phyloP scores from a whole-genome alignment of 1,284 basidiomycete genomes.

The Puccinia horiana region DNA sequence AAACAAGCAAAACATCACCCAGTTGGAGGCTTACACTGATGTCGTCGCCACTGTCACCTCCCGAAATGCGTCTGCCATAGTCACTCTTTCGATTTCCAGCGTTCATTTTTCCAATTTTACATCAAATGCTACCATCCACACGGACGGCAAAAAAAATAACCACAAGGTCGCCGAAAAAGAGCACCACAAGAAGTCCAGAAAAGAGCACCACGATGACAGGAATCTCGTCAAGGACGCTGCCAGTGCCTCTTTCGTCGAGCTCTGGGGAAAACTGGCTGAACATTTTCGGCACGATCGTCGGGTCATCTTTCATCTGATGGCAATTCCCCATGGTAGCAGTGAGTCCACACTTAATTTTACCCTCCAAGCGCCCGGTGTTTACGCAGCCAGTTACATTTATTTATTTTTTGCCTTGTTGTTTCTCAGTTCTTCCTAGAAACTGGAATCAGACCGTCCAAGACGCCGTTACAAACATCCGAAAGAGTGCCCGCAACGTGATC shows the following conservation, averaged over 20 bases:
- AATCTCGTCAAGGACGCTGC: neutral
- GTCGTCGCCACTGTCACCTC: constrained; percentile 20
- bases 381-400: too few species aligned
- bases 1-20: neutral
- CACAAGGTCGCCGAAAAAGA: neutral
- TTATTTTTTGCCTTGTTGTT: neutral
- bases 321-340: neutral
- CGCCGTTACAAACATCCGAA: constrained; percentile 14
- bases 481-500: neutral
- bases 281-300: constrained; percentile 21
- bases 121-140: neutral
- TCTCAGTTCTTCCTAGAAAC: neutral
- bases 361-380: too few species aligned
- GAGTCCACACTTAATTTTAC: neutral
- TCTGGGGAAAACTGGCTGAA: constrained; percentile 12
- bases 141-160: neutral
- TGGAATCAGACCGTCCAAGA: constrained; percentile 16
- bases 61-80: neutral
- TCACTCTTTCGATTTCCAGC: neutral
- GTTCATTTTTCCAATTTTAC: constrained; percentile 4
- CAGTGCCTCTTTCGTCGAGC: neutral
- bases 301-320: constrained; percentile 11
- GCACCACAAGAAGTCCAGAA: neutral
- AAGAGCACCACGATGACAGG: too few species aligned
- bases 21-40: neutral